Evolutionary conservation across 2,329 filamentous ascomycete genomes (phyloP).

Genomic region (Cladosporium austrohemisphaericum): DNA sequence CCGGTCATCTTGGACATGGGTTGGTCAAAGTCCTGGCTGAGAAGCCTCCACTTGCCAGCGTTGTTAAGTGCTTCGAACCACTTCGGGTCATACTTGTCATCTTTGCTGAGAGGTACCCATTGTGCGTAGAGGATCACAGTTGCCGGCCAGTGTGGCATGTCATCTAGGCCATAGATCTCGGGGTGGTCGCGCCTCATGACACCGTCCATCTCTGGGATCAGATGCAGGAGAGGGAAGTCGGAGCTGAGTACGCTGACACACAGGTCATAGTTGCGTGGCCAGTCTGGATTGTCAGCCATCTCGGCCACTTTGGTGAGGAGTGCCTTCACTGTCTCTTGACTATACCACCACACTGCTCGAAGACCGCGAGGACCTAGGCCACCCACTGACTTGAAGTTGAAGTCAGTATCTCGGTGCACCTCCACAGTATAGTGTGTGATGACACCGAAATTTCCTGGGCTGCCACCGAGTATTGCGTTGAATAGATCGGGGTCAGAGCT

Average conservation of each 20-base stretch:
- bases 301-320: slow-evolving; percentile 41
- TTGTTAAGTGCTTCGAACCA: slow-evolving; percentile 41
- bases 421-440: slow-evolving; percentile 36
- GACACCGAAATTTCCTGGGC: slow-evolving; percentile 34
- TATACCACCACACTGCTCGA: slow-evolving; percentile 44
- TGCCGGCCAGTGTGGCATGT: slow-evolving; percentile 38
- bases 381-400: slow-evolving; percentile 20
- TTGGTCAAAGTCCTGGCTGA: slow-evolving; percentile 29
- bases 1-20: slow-evolving; percentile 46
- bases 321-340: slow-evolving; percentile 36
- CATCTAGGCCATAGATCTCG: slow-evolving; percentile 37
- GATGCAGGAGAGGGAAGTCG: slow-evolving; percentile 36
- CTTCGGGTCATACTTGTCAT: slow-evolving; percentile 34
- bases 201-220: slow-evolving; percentile 37
- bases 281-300: slow-evolving; percentile 44
- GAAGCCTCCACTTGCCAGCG: slow-evolving; percentile 27
- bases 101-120: slow-evolving; percentile 42
- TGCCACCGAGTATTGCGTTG: slow-evolving; percentile 32
- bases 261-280: slow-evolving; percentile 47
- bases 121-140: slow-evolving; percentile 48
- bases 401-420: slow-evolving; percentile 39
- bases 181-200: slow-evolving; percentile 38
- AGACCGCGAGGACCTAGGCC: slow-evolving; percentile 39
- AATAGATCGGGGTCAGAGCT: slow-evolving; percentile 30
- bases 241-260: slow-evolving; percentile 47